Evolutionary conservation across 140 eudicot genomes (phyloP), one percentile per base, ranked within the genome.

Genomic region (Flaveria floridana): DNA sequence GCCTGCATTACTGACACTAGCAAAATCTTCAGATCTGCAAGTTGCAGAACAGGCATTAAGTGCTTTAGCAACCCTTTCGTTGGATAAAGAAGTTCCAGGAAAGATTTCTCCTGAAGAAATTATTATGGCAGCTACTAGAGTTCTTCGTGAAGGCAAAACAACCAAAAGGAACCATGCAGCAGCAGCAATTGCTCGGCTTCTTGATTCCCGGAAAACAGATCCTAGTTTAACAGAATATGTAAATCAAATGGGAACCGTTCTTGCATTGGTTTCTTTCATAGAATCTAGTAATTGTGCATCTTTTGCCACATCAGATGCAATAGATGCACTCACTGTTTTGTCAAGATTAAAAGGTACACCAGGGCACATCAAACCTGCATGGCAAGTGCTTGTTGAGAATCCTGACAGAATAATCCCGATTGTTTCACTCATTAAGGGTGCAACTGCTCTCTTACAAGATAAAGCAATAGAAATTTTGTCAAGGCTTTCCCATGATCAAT

Each of bases 1-100:
- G 77, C 91, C 92, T 80, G 61, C 70, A 1, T 65, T 95, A 69
- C 72, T 86, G 82, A 85, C 78, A 56, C 96, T 88, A 57, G 86
- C 99, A 20, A 86, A 76, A 77, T 91, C 97, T 44, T 70, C 97
- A 12, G 82, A 78, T 46, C 76, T 95, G 78, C 85, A 84, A 73
- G 96, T 95, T 66, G 97, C 96, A 46, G 99, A 95, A 86, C 96
- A 87, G 80, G 96, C 99, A 6, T 68, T 86, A 30, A 85, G 92
- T 82, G 97, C 95, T 63, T 78, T 95, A 71, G 95, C 97, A 14
- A 91, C 84, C 73, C 86, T 95, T 82, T 84, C 87, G 23, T 82
- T 95, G 80, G 96, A 91, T 80, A 76, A 75, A 76, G 99, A 86
- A 81, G 82, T 88, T 68, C 86, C 95, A 15, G 87, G 62, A 65